Evolutionary conservation across 768 basidiomycete genomes (phyloP), one percentile per base, ranked within the genome.

Genomic region (Piloderma croceum): DNA sequence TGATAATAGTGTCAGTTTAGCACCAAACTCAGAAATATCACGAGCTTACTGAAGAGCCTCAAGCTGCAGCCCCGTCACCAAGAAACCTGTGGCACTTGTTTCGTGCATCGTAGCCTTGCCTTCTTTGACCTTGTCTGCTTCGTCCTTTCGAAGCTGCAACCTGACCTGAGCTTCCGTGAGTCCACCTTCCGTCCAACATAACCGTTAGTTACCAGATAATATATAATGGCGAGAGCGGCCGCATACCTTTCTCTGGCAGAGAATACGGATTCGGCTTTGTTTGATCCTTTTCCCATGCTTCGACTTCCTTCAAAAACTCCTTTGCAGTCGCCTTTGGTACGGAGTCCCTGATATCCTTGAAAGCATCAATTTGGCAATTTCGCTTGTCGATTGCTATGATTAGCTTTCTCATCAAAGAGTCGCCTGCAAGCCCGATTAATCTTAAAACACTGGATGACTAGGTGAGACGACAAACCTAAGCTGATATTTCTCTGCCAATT

Each of bases 1-100:
- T 47, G 15, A 15, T 9, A 15, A 9, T 9, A 9, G 40, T 27
- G 40, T 38, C 22, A 27, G 33, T 24, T 17, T 6, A 21, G 15
- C 32, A 35, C 19, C 15, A 18, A 11, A 22, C 21, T 39, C 25
- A 12, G 38, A 19, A 13, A 23, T 38, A 12, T 24, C n/a, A n/a
- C n/a, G n/a, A n/a, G n/a, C n/a, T n/a, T n/a, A n/a, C n/a, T n/a
- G n/a, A n/a, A n/a, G n/a, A n/a, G n/a, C 45, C 24, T 43, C 37
- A 10, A 49, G 25, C 31, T 37, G 24, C 10, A 49, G 45, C 3
- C 45, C 48, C 13, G 32, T 34, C 6, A 52, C 38, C 9, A 53
- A 37, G 31, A 50, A 52, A 6, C 36, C 38, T 18, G 43, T 44
- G 5, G 48, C 1, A 42, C 37, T 29, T 27, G 35, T 23, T 12